Evolutionary conservation across 257 asterid genomes (phyloP).

Genomic region (Vinca minor): DNA sequence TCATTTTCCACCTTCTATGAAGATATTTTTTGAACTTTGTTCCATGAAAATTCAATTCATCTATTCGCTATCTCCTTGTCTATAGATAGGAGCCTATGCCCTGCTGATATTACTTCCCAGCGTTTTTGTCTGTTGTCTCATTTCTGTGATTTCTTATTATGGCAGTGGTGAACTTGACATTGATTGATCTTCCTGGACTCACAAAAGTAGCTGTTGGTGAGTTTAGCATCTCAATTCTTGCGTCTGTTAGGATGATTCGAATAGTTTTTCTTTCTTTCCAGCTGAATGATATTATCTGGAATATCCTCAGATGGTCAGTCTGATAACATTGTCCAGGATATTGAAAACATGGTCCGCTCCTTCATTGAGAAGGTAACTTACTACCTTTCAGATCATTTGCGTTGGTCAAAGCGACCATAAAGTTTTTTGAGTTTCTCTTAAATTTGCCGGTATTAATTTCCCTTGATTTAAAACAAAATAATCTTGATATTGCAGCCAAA

Average conservation of each 20-base stretch:
- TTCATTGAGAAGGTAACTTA: constrained; percentile 83
- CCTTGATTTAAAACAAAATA: constrained; percentile 6
- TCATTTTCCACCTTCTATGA: not conserved
- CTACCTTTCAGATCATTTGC: constrained; percentile 6
- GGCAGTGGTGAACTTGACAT: constrained; percentile 92
- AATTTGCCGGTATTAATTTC: no score
- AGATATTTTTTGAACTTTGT: not conserved
- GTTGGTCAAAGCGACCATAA: not conserved
- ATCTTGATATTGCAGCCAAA: constrained; percentile 53
- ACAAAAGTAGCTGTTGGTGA: constrained; percentile 98
- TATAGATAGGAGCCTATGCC: not conserved
- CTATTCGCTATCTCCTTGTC: not conserved
- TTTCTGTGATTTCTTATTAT: constrained; percentile 23
- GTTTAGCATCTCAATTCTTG: constrained; percentile 20
- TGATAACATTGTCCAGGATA: constrained; percentile 80
- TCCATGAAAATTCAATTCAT: no score
- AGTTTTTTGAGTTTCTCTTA: not conserved
- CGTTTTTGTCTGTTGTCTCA: constrained; percentile 8
- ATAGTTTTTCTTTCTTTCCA: constrained; percentile 3
- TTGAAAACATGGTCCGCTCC: constrained; percentile 91
- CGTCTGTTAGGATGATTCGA: constrained; percentile 9
- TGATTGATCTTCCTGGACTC: constrained; percentile 97
- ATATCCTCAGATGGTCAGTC: constrained; percentile 77
- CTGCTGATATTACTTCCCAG: not conserved
- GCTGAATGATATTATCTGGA: constrained; percentile 6